Conservation (phyloP, 2,329 filamentous ascomycete genomes). For the Chalara sp. region DNA sequence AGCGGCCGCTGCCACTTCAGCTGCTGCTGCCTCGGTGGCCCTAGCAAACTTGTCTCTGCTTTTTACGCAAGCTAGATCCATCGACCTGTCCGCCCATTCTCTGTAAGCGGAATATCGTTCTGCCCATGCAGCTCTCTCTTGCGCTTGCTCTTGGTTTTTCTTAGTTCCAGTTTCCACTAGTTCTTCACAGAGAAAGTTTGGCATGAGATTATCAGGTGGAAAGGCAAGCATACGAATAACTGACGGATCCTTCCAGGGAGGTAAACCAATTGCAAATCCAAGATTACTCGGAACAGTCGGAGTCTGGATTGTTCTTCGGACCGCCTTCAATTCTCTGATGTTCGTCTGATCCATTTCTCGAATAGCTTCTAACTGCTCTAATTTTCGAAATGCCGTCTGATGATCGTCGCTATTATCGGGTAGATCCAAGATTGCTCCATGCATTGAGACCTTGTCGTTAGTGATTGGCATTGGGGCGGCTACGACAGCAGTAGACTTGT, state of each 20-base stretch:
- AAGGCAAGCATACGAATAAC: too few species aligned
- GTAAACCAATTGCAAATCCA: too few species aligned
- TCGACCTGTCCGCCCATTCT: constrained; percentile 22
- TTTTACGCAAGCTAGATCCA: constrained; percentile 21
- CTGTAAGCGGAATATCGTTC: constrained; percentile 21
- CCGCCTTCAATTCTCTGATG: constrained; percentile 9
- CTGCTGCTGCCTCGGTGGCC: constrained; percentile 17
- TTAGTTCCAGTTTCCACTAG: too few species aligned
- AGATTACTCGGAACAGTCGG: constrained; percentile 12
- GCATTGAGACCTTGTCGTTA: not conserved
- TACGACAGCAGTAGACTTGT: not conserved
- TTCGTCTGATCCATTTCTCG: too few species aligned
- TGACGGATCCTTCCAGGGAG: too few species aligned
- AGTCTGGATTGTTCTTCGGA: constrained; percentile 25
- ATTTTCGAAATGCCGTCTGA: not conserved
- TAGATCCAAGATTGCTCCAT: not conserved
- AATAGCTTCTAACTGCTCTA: not conserved
- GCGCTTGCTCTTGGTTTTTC: constrained; percentile 12
- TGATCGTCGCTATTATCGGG: not conserved
- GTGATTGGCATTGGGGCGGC: not conserved
- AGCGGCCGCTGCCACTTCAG: constrained; percentile 17
- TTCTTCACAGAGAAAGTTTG: too few species aligned
- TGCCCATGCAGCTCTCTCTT: constrained; percentile 19
- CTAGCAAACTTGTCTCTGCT: constrained; percentile 23
- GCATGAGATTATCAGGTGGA: too few species aligned